These are phyloP conservation scores for Lentinula aciculospora DNA, from an alignment of 768 basidiomycete species.

Conservation along the genomic window DNA sequence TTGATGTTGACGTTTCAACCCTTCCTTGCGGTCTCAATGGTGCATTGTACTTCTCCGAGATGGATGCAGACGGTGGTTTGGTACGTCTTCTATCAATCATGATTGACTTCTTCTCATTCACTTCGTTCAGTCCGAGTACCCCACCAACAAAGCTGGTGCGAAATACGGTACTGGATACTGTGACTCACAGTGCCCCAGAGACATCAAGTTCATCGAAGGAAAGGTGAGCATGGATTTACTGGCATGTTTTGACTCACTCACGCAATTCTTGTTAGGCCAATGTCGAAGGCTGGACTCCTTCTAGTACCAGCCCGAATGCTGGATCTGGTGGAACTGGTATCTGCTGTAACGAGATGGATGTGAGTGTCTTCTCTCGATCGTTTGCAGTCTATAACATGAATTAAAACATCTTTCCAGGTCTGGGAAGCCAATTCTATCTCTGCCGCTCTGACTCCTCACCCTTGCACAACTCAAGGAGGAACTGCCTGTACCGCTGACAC, in stretches of 20 bases:
- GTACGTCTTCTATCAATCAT: not conserved
- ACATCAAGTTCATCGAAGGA: constrained; percentile 45
- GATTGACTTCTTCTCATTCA: constrained; percentile 24
- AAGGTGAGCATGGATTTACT: constrained; percentile 29
- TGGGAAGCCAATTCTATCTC: constrained; percentile 39
- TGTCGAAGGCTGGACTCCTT: constrained; percentile 25
- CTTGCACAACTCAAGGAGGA: constrained; percentile 28
- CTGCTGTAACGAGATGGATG: constrained; percentile 39
- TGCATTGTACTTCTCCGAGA: constrained; percentile 55
- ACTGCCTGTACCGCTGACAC: constrained; percentile 27
- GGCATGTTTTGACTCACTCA: constrained; percentile 22
- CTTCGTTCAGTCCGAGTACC: constrained; percentile 18
- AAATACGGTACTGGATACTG: constrained; percentile 16
- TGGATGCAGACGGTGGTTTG: constrained; percentile 45
- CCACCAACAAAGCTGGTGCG: constrained; percentile 35
- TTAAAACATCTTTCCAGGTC: constrained; percentile 10
- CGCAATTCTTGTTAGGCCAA: constrained; percentile 28
- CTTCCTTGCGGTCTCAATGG: constrained; percentile 58
- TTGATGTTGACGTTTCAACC: constrained; percentile 54
- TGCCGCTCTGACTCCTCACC: constrained; percentile 36
- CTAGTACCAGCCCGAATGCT: constrained; percentile 26
- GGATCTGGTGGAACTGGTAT: constrained; percentile 26
- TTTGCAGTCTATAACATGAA: not conserved
- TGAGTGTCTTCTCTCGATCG: not conserved
- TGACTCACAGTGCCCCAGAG: constrained; percentile 35